phyloP scores from a whole-genome alignment of 2,329 filamentous ascomycete genomes.

The Metarhizium guizhouense region DNA sequence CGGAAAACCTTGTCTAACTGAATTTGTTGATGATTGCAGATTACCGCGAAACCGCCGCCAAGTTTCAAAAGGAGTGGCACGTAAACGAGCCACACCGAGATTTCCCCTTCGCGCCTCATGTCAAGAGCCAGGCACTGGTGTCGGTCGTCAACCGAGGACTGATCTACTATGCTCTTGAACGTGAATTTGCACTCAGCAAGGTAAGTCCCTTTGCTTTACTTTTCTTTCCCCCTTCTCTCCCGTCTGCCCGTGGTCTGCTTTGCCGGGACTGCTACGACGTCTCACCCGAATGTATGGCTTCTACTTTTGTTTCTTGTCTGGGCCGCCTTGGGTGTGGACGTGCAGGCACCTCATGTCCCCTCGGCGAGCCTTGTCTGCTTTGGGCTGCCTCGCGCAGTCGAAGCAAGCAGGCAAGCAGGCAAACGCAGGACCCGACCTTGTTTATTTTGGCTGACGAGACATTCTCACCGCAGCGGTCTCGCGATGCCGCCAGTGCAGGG shows the following conservation, averaged over 20 bases:
- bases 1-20: slow-evolving; percentile 14
- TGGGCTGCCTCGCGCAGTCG: background rate
- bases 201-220: slow-evolving; percentile 26
- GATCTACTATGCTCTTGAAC: slow-evolving; percentile 50
- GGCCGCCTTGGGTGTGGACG: background rate
- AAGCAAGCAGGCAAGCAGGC: background rate
- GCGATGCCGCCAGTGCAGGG: slow-evolving; percentile 21
- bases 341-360: background rate
- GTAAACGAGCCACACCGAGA: slow-evolving; percentile 52
- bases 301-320: slow-evolving; percentile 2
- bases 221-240: slow-evolving; percentile 7
- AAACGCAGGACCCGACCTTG: background rate
- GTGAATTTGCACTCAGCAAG: slow-evolving; percentile 41
- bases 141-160: slow-evolving; percentile 55
- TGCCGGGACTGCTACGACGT: background rate
- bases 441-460: slow-evolving; percentile 3
- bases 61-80: slow-evolving; percentile 62
- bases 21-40: slow-evolving; percentile 30
- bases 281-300: background rate
- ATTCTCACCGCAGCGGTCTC: slow-evolving; percentile 35
- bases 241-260: slow-evolving; percentile 1
- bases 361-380: background rate
- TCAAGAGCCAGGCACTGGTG: slow-evolving; percentile 56
- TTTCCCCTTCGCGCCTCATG: slow-evolving; percentile 55
- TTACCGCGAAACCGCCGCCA: slow-evolving; percentile 58